phyloP scores from a whole-genome alignment of 129 eudicot species.

The Gnaphalium uliginosum region DNA sequence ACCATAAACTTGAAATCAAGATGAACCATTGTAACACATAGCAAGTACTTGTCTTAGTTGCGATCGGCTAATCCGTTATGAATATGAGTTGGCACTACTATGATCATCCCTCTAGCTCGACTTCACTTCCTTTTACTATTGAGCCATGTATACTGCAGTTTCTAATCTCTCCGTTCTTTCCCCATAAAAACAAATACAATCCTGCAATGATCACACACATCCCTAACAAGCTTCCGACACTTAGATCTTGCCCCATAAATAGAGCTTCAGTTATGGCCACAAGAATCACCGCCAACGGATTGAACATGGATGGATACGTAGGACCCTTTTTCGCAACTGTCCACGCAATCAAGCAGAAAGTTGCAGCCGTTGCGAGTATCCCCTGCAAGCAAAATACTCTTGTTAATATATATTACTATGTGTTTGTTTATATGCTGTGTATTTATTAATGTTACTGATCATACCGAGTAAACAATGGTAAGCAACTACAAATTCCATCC shows the following conservation, averaged over 20 bases:
- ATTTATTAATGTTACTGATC: neutral
- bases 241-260: neutral
- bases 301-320: conserved; percentile 3
- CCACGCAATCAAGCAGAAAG: conserved; percentile 6
- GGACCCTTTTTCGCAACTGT: conserved; percentile 5
- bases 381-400: neutral
- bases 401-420: neutral
- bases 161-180: conserved; percentile 1
- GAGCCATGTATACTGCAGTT: neutral
- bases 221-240: conserved; percentile 9
- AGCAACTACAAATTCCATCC: neutral
- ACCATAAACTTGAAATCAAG: neutral
- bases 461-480: conserved; percentile 4
- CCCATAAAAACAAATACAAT: conserved; percentile 2
- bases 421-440: neutral
- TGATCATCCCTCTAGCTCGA: neutral
- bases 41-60: neutral
- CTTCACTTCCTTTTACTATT: neutral
- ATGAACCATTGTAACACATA: neutral
- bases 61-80: neutral
- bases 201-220: neutral
- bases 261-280: conserved; percentile 2
- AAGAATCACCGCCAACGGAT: neutral
- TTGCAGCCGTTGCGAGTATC: neutral
- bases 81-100: neutral